phyloP scores from a whole-genome alignment of 352 stramenopile species.

The Globisporangium solare region DNA sequence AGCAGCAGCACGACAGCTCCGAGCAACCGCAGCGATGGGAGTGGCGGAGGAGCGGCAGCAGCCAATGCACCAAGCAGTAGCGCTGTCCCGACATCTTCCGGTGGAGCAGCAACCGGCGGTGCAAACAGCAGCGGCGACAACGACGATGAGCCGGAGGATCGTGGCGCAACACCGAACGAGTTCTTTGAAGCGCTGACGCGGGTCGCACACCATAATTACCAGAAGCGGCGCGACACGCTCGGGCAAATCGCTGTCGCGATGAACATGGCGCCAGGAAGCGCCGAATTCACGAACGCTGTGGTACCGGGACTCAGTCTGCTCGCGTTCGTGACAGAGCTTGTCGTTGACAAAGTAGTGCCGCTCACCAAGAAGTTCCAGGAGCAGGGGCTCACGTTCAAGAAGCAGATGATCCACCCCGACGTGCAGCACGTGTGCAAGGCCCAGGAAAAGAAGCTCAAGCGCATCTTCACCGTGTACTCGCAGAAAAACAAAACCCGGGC shows the following conservation, averaged over 20 bases:
- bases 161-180: conserved; percentile 66
- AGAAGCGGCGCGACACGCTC: conserved; percentile 51
- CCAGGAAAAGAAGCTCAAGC: conserved; percentile 77
- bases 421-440: conserved; percentile 72
- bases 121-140: conserved; percentile 15
- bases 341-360: conserved; percentile 59
- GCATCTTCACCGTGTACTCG: conserved; percentile 63
- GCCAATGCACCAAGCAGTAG: background rate
- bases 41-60: background rate
- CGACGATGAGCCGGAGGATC: conserved; percentile 48
- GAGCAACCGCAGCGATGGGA: conserved; percentile 6
- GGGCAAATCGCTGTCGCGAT: conserved; percentile 27
- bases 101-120: background rate
- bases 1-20: background rate
- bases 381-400: conserved; percentile 80
- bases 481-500: conserved; percentile 71
- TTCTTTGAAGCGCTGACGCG: conserved; percentile 76
- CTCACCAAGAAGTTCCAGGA: conserved; percentile 78
- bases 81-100: background rate
- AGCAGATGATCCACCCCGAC: conserved; percentile 76
- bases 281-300: background rate
- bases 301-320: conserved; percentile 23
- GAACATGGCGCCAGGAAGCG: conserved; percentile 20
- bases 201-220: conserved; percentile 64
- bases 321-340: conserved; percentile 45